Evolutionary conservation across 2,329 filamentous ascomycete genomes (phyloP), one percentile per base, ranked within the genome.

Genomic region (Cercospora sp.): DNA sequence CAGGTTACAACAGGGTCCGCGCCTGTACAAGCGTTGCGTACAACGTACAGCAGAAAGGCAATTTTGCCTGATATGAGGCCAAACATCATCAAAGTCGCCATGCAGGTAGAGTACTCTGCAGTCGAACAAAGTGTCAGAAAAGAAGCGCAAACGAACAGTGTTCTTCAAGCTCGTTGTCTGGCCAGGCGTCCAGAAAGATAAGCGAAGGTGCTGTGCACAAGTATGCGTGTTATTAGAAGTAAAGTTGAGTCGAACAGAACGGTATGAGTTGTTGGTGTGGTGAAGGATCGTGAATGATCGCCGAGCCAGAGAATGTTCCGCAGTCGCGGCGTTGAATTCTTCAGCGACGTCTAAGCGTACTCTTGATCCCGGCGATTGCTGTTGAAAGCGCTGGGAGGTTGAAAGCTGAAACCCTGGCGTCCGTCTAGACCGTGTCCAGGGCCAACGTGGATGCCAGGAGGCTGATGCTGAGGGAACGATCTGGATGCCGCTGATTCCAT

Each of bases 401-500:
- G 24, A 28, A 63, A 63, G 65, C 49, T 63, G 51, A 57, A 69
- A 60, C 55, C 57, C 45, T 28, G 59, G 16, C 55, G 55, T 59
- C 55, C 28, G 30, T 6, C 16, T 12, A 18, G 9, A n/a, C 28
- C 32, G n/a, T 37, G 18, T 13, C 49, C 49, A 55, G 24, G 49
- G 49, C 55, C 28, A 37, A 34, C 30, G 18, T 37, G 13, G n/a
- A 37, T 5, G n/a, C 30, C 9, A 37, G 28, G 55, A 55, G 55
- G 6, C 55, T 59, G 55, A 37, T 24, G 37, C 37, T 43, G 28
- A 24, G 28, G 26, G n/a, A 59, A 34, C 3, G 28, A 9, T 59
- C 55, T 32, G 16, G 28, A 13, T 2, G 28, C 55, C 1, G 55
- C 55, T 7, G 55, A 37, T 3, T 6, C n/a, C 28, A 37, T 37